These are phyloP conservation scores for Daldinia childiae DNA, from an alignment of 495 filamentous ascomycete genomes.

Conservation along the genomic window DNA sequence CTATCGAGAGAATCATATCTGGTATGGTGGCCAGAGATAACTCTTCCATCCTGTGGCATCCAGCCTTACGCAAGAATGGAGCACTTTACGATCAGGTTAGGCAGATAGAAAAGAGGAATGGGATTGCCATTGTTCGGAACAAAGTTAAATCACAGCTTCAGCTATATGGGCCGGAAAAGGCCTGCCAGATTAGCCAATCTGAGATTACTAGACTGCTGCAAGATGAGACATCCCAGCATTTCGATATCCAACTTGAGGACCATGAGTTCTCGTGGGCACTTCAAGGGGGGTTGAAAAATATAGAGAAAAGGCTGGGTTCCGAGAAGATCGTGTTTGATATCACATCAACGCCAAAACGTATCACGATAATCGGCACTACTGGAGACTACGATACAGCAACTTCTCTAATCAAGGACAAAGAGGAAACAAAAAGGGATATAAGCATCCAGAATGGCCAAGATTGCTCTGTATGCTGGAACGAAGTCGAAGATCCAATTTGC, in stretches of 20 bases:
- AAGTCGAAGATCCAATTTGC: constrained; percentile 49
- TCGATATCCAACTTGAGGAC: constrained; percentile 40
- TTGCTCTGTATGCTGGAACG: constrained; percentile 56
- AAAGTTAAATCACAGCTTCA: constrained; percentile 41
- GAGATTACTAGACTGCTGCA: constrained; percentile 29
- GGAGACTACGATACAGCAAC: constrained; percentile 34
- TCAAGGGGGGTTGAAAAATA: constrained; percentile 52
- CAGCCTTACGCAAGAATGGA: constrained; percentile 34
- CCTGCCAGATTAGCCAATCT: constrained; percentile 17
- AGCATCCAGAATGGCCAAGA: constrained; percentile 12
- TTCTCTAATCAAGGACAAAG: constrained; percentile 17
- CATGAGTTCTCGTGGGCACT: constrained; percentile 49
- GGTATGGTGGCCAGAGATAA: constrained; percentile 34
- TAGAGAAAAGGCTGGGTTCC: constrained; percentile 48
- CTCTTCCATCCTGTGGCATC: constrained; percentile 43
- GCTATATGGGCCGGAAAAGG: constrained; percentile 41
- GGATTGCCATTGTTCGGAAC: constrained; percentile 49
- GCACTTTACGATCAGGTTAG: constrained; percentile 28
- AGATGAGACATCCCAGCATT: constrained; percentile 38
- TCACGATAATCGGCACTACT: constrained; percentile 46
- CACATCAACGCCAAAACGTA: constrained; percentile 40
- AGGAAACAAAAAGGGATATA: neutral
- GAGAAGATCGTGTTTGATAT: constrained; percentile 46
- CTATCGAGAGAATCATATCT: constrained; percentile 45
- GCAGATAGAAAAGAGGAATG: constrained; percentile 21